Percentiles rank a stretch among this genome's conserved stretches.
Evolutionary conservation across 176 grass and related monocot genomes (phyloP).

Genomic region (Tillandsia fasciculata): DNA sequence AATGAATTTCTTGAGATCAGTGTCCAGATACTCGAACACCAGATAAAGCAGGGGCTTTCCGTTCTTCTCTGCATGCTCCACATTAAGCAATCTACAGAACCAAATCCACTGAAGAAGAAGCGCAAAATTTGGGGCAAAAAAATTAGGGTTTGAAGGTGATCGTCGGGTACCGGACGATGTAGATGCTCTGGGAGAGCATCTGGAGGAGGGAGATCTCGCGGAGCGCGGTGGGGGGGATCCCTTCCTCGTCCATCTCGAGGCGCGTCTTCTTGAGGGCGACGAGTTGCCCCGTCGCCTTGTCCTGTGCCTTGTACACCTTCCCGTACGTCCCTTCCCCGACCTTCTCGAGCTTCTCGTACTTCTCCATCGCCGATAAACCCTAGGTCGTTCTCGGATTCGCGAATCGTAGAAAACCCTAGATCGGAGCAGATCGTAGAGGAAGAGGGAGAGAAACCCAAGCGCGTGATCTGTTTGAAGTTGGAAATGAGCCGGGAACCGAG

Average conservation of each 20-base stretch:
- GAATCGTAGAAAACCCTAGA: neutral
- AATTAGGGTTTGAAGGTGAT: neutral
- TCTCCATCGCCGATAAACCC: conserved; percentile 38
- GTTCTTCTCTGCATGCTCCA: conserved; percentile 65
- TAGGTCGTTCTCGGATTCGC: neutral
- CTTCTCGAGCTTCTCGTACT: conserved; percentile 99
- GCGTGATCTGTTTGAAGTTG: neutral
- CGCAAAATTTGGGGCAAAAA: neutral
- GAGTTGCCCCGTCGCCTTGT: conserved; percentile 36
- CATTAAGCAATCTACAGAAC: conserved; percentile 49
- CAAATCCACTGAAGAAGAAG: neutral
- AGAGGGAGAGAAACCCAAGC: neutral
- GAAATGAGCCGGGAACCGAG: neutral
- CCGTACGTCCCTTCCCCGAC: conserved; percentile 58
- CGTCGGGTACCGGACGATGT: conserved; percentile 49
- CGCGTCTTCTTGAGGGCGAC: conserved; percentile 78
- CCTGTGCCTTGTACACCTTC: conserved; percentile 50
- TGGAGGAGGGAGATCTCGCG: conserved; percentile 91
- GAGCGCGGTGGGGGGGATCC: conserved; percentile 83
- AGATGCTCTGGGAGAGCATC: conserved; percentile 75
- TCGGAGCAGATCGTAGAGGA: conserved; percentile 1
- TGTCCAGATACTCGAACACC: conserved; percentile 89
- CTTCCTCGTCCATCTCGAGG: conserved; percentile 94
- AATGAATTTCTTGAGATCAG: conserved; percentile 86
- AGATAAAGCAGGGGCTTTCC: conserved; percentile 76